phyloP scores from a whole-genome alignment of 768 basidiomycete genomes.

The Russula brevipes region DNA sequence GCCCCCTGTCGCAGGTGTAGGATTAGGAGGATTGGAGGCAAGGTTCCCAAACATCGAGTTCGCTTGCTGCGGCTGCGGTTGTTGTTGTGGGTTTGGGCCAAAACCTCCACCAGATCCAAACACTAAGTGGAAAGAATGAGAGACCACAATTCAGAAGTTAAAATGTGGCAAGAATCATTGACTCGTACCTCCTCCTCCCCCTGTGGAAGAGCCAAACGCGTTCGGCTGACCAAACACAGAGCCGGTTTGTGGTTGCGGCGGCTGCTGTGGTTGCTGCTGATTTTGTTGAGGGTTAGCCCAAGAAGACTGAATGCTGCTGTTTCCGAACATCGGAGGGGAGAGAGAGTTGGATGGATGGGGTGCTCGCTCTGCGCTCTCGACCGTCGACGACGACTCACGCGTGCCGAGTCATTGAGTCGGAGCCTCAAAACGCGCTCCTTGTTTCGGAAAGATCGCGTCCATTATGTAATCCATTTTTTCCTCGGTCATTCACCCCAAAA shows the following conservation, averaged over 20 bases:
- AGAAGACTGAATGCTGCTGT: slow-evolving; percentile 46
- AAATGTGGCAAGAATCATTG: slow-evolving; percentile 25
- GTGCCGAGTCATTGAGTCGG: slow-evolving; percentile 18
- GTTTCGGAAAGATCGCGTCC: slow-evolving; percentile 2
- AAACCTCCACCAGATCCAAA: slow-evolving; percentile 51
- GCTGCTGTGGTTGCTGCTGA: slow-evolving; percentile 55
- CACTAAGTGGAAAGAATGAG: slow-evolving; percentile 25
- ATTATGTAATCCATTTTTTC: slow-evolving; percentile 9
- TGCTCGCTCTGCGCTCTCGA: not conserved
- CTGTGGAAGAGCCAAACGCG: slow-evolving; percentile 53
- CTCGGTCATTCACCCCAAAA: not conserved
- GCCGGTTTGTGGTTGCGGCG: slow-evolving; percentile 34
- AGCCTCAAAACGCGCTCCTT: slow-evolving; percentile 17
- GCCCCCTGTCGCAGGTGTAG: slow-evolving; percentile 32
- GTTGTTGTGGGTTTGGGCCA: slow-evolving; percentile 34
- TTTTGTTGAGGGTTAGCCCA: slow-evolving; percentile 68
- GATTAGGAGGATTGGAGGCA: slow-evolving; percentile 32
- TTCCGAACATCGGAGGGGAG: slow-evolving; percentile 54
- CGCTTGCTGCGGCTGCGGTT: slow-evolving; percentile 50
- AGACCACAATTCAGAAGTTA: slow-evolving; percentile 2
- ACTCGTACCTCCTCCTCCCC: slow-evolving; percentile 52
- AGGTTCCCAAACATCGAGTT: slow-evolving; percentile 81
- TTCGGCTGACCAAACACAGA: slow-evolving; percentile 67
- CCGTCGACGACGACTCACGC: not conserved
- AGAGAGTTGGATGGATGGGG: not conserved